Conservation (phyloP, 2,329 filamentous ascomycete genomes). For the Fusarium scirpi region DNA sequence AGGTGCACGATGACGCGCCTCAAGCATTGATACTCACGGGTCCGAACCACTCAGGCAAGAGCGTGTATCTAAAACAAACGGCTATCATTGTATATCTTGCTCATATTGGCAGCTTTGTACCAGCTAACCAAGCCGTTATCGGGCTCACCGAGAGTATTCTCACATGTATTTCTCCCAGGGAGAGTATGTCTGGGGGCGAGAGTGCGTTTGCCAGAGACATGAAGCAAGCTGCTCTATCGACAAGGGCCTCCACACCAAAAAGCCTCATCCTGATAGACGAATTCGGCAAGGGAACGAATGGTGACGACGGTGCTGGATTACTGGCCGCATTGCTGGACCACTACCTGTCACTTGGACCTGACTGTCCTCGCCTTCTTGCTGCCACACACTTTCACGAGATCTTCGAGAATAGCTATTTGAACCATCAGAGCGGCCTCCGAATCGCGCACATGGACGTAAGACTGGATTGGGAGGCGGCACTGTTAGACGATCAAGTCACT, state of each 20-base stretch:
- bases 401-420: constrained; percentile 72
- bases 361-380: constrained; percentile 68
- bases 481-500: constrained; percentile 71
- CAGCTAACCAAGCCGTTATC: constrained; percentile 79
- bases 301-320: constrained; percentile 69
- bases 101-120: constrained; percentile 92
- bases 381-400: constrained; percentile 79
- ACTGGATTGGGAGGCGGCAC: constrained; percentile 64
- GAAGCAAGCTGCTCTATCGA: constrained; percentile 83
- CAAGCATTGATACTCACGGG: constrained; percentile 87
- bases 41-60: constrained; percentile 97
- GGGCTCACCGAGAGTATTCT: constrained; percentile 94
- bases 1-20: constrained; percentile 13
- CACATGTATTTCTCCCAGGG: constrained; percentile 82
- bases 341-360: constrained; percentile 60
- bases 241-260: constrained; percentile 78
- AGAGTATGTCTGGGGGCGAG: constrained; percentile 69
- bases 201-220: constrained; percentile 82
- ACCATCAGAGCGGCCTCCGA: constrained; percentile 60
- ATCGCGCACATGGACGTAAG: constrained; percentile 80
- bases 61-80: constrained; percentile 92
- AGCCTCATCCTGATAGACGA: constrained; percentile 94
- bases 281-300: constrained; percentile 77
- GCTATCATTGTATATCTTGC: constrained; percentile 92
- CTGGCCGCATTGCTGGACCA: constrained; percentile 68